These are phyloP conservation scores for Pluteus cervinus DNA, from an alignment of 768 basidiomycete species.

Conservation along the genomic window DNA sequence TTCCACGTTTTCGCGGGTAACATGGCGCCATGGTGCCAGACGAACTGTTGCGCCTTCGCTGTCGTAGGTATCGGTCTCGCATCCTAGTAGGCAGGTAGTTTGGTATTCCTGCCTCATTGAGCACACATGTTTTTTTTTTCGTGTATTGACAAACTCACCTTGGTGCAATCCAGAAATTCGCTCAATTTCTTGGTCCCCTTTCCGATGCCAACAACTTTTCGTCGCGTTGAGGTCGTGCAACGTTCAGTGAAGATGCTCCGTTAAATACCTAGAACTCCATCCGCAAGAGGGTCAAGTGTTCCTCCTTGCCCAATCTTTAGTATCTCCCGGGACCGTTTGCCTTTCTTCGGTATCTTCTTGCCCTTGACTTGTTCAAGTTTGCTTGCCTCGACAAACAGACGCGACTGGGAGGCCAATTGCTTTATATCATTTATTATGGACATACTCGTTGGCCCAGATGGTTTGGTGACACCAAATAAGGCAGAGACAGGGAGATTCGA, in stretches of 20 bases:
- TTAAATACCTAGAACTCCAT: conserved; percentile 83
- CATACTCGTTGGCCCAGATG: conserved; percentile 93
- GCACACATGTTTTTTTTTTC: neutral
- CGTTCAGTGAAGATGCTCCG: too few species aligned
- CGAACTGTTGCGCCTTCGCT: conserved; percentile 80
- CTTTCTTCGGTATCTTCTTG: conserved; percentile 34
- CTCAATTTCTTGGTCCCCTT: conserved; percentile 84
- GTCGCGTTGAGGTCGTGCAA: too few species aligned
- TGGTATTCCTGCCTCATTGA: conserved; percentile 67
- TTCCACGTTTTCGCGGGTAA: conserved; percentile 75
- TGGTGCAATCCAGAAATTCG: conserved; percentile 83
- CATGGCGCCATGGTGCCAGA: conserved; percentile 73
- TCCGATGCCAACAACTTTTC: conserved; percentile 79
- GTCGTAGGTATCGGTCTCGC: conserved; percentile 93
- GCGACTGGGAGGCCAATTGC: conserved; percentile 67
- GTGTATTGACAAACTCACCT: conserved; percentile 42
- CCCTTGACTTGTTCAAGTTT: conserved; percentile 48
- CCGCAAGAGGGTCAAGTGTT: conserved; percentile 93
- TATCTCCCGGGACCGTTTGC: conserved; percentile 37
- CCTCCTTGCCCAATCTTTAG: conserved; percentile 92
- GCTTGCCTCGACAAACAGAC: conserved; percentile 67
- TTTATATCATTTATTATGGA: conserved; percentile 81
- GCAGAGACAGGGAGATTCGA: conserved; percentile 63
- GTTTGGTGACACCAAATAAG: conserved; percentile 86
- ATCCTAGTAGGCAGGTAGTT: conserved; percentile 87